Conservation (phyloP, 2,329 filamentous ascomycete species). For the Malbranchea cinnamomea region DNA sequence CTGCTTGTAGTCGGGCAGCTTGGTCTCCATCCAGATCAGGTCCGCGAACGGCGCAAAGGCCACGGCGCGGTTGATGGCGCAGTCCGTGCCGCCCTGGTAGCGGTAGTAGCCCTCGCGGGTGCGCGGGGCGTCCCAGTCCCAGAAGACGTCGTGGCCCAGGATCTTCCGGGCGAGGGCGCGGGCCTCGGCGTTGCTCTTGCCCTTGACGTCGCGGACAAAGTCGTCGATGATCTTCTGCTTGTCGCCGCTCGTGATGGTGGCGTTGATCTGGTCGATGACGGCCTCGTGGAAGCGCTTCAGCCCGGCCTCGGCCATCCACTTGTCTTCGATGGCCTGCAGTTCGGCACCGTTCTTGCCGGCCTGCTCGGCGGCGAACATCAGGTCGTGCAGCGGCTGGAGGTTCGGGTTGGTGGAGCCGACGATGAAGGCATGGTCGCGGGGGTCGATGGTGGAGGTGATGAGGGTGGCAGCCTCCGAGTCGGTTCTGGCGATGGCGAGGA, state of each 20-base stretch:
- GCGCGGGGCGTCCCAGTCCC: slow-evolving; percentile 87
- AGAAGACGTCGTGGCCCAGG: slow-evolving; percentile 69
- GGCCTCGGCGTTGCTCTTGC: slow-evolving; percentile 74
- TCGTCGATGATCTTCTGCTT: slow-evolving; percentile 52
- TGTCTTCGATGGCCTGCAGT: slow-evolving; percentile 83
- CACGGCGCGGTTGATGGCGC: slow-evolving; percentile 76
- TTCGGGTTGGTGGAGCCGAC: slow-evolving; percentile 74
- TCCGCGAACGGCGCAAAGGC: slow-evolving; percentile 90
- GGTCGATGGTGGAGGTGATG: slow-evolving; percentile 92
- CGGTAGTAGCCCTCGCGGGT: slow-evolving; percentile 94
- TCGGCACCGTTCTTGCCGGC: slow-evolving; percentile 65
- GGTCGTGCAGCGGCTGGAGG: slow-evolving; percentile 71
- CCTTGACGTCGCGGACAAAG: slow-evolving; percentile 54
- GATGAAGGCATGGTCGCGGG: slow-evolving; percentile 89
- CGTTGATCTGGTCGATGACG: slow-evolving; percentile 66
- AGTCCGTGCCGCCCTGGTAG: slow-evolving; percentile 79
- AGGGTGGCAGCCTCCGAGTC: slow-evolving; percentile 96
- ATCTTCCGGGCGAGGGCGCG: slow-evolving; percentile 63
- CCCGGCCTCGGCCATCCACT: slow-evolving; percentile 63
- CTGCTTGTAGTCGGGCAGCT: slow-evolving; percentile 80
- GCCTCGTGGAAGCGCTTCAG: slow-evolving; percentile 86
- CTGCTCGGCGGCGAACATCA: slow-evolving; percentile 76
- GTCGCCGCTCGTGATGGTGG: slow-evolving; percentile 44
- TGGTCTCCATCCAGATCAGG: slow-evolving; percentile 99
- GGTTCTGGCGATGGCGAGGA: slow-evolving; percentile 82